These are phyloP conservation scores for Trametes cinnabarina DNA, from an alignment of 768 basidiomycete genomes.

Conservation along the genomic window DNA sequence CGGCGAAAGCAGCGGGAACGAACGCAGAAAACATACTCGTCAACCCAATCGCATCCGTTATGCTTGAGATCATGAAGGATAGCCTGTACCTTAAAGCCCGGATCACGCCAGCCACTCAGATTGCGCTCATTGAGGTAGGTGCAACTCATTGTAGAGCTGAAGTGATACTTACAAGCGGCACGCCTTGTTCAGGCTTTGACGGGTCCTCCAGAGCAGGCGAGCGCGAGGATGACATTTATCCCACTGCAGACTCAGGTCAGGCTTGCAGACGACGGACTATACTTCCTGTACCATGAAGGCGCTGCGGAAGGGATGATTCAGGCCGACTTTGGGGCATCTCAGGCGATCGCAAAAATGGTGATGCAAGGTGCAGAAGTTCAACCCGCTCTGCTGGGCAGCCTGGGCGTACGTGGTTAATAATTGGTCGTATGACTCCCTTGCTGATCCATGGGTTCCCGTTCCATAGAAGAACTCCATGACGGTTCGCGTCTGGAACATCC, in stretches of 20 bases:
- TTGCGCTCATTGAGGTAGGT: conserved; percentile 43
- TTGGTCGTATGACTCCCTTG: neutral
- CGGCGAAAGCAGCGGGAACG: conserved; percentile 3
- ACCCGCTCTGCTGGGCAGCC: conserved; percentile 37
- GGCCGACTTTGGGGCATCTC: conserved; percentile 50
- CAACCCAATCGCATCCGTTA: conserved; percentile 21
- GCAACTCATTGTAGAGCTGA: no score
- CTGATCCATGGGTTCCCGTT: neutral
- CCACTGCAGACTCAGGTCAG: conserved; percentile 36
- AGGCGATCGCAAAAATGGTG: conserved; percentile 52
- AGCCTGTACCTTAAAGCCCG: conserved; percentile 22
- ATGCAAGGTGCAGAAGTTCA: conserved; percentile 49
- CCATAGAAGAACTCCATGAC: conserved; percentile 18
- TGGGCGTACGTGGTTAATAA: conserved; percentile 32
- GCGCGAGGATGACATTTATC: conserved; percentile 9
- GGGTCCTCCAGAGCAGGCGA: neutral
- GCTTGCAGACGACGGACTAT: conserved; percentile 50
- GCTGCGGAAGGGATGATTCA: conserved; percentile 48
- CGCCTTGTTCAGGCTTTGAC: conserved; percentile 8
- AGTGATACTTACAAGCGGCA: neutral
- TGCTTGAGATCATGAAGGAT: conserved; percentile 25
- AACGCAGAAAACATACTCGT: conserved; percentile 5
- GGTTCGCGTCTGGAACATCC: conserved; percentile 65
- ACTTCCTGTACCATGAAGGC: conserved; percentile 51
- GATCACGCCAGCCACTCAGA: conserved; percentile 17